These are phyloP conservation scores for Isatis lusitanica DNA, from an alignment of 441 rosid species.

Conservation along the genomic window DNA sequence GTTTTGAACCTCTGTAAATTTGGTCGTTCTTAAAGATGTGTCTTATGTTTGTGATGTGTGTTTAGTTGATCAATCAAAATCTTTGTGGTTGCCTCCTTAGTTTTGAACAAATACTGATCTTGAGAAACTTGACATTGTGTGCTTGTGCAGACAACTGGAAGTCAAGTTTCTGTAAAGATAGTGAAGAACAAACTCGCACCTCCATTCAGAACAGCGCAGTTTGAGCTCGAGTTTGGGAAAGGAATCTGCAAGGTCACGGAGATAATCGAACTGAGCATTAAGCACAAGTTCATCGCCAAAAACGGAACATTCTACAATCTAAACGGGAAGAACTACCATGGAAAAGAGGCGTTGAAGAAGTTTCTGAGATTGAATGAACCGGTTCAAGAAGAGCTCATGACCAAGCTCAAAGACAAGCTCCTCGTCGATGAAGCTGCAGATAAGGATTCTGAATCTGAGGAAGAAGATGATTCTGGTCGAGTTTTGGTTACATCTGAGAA, in stretches of 20 bases:
- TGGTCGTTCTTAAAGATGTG: not conserved
- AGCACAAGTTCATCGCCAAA: constrained; percentile 60
- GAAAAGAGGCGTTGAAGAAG: constrained; percentile 68
- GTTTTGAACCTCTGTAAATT: not conserved
- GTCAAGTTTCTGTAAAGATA: constrained; percentile 75
- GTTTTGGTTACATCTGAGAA: constrained; percentile 52
- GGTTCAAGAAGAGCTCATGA: constrained; percentile 60
- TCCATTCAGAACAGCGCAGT: constrained; percentile 78
- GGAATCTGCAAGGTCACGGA: constrained; percentile 78
- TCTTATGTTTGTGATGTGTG: not conserved
- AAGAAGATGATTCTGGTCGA: constrained; percentile 37
- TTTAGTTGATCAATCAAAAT: not conserved
- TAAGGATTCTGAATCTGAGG: constrained; percentile 38
- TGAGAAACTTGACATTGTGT: constrained; percentile 3
- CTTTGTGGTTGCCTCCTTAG: not conserved
- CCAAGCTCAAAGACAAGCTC: constrained; percentile 62
- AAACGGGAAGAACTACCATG: constrained; percentile 55
- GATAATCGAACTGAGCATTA: constrained; percentile 69
- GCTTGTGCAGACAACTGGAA: constrained; percentile 58
- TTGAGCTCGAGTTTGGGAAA: constrained; percentile 93
- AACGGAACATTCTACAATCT: constrained; percentile 49
- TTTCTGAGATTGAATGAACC: constrained; percentile 49
- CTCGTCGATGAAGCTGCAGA: constrained; percentile 31
- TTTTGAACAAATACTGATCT: not conserved
- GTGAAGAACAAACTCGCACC: constrained; percentile 98